Percentiles rank a stretch among this genome's conserved stretches.
Conservation (phyloP, 148 eudicot species). For the Chenopodium quinoa region DNA sequence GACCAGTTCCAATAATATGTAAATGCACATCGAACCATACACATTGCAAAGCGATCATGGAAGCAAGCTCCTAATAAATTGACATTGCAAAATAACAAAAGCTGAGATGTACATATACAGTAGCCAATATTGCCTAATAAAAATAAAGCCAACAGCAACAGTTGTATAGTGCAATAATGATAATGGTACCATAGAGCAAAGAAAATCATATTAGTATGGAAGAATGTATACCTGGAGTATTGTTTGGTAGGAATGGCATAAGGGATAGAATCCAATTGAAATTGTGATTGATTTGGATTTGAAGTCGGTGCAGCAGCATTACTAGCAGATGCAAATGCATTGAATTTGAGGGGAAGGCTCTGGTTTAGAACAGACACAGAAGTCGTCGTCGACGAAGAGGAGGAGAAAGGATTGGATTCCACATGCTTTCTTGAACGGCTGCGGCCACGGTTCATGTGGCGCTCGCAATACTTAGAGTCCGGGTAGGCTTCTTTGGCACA, state of each 20-base stretch:
- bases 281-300: conserved; percentile 1
- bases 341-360: conserved; percentile 4
- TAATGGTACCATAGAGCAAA: neutral
- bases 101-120: neutral
- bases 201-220: neutral
- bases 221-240: conserved; percentile 10
- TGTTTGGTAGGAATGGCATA: conserved; percentile 18
- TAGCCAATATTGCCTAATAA: neutral
- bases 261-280: conserved; percentile 17
- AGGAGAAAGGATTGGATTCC: conserved; percentile 31
- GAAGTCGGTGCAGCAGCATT: neutral
- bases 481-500: conserved; percentile 36
- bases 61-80: neutral
- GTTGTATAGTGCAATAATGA: neutral
- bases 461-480: conserved; percentile 41
- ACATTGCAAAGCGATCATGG: neutral
- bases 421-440: conserved; percentile 45
- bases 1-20: neutral
- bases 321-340: conserved; percentile 15
- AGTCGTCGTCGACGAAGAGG: neutral
- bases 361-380: neutral
- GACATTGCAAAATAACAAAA: neutral
- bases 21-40: neutral
- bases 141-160: neutral
- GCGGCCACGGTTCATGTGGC: conserved; percentile 41